A percentile compares a stretch with the other conserved stretches of the same genome.
Evolutionary conservation across 2,329 filamentous ascomycete species (phyloP).

Genomic region (Nakataea oryzae): DNA sequence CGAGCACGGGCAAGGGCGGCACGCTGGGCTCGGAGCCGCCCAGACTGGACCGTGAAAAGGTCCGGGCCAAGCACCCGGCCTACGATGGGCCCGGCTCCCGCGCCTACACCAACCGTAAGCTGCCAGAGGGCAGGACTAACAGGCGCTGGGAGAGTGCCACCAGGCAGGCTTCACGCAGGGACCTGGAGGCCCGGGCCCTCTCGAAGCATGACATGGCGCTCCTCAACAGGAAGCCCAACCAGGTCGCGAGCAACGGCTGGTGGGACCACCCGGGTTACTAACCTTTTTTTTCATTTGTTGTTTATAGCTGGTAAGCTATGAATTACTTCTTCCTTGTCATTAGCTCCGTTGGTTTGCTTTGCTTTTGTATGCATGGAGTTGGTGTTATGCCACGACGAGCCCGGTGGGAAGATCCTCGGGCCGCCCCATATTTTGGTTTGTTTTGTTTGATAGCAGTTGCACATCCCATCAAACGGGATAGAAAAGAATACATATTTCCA

Average conservation of each 20-base stretch:
- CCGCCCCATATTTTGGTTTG: too few relatives aligned
- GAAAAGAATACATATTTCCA: too few relatives aligned
- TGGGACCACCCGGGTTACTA: background rate
- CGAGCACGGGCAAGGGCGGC: background rate
- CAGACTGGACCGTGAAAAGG: constrained; percentile 1
- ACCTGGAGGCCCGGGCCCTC: background rate
- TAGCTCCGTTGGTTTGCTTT: background rate
- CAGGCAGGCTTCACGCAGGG: background rate
- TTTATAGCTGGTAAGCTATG: background rate
- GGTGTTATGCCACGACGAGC: too few relatives aligned
- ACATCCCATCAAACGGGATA: too few relatives aligned
- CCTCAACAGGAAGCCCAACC: background rate
- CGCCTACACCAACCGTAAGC: background rate
- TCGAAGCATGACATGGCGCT: background rate
- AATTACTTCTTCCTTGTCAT: background rate
- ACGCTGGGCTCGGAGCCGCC: background rate
- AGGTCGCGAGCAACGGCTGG: background rate
- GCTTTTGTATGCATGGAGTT: too few relatives aligned
- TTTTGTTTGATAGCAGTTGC: too few relatives aligned
- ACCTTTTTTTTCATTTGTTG: too few relatives aligned
- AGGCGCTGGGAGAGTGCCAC: background rate
- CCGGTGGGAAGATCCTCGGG: too few relatives aligned
- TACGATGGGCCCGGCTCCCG: constrained; percentile 3
- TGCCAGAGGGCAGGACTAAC: background rate
- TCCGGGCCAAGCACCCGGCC: background rate